Evolutionary conservation across 352 stramenopile species (phyloP).

Genomic region (Poterioochromonas sp.): DNA sequence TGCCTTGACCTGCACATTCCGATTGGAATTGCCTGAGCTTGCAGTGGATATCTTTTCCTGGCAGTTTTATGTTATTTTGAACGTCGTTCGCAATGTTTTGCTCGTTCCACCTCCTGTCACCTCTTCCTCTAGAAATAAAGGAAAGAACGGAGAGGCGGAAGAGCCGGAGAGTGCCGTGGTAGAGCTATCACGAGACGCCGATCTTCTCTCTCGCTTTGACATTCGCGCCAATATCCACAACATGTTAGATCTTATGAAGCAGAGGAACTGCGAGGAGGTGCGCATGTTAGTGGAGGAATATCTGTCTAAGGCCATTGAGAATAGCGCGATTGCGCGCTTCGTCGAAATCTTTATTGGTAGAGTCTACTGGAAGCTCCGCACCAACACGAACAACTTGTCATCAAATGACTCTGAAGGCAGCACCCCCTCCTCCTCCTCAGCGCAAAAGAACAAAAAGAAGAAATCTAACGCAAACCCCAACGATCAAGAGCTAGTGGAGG

Average conservation of each 20-base stretch:
- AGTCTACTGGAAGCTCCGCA: slow-evolving; percentile 3
- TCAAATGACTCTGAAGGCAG: neutral
- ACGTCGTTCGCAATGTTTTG: slow-evolving; percentile 26
- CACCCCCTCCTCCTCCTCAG: neutral
- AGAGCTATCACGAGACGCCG: neutral
- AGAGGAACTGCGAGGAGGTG: slow-evolving; percentile 10
- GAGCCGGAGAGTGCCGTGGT: neutral
- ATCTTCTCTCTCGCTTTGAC: neutral
- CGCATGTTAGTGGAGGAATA: slow-evolving; percentile 7
- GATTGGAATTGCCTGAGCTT: slow-evolving; percentile 25
- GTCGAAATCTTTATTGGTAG: slow-evolving; percentile 29
- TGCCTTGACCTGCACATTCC: slow-evolving; percentile 4
- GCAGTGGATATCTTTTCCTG: neutral
- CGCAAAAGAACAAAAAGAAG: slow-evolving; percentile 21
- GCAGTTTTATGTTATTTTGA: slow-evolving; percentile 32
- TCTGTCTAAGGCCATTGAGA: neutral
- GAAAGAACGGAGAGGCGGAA: slow-evolving; percentile 6
- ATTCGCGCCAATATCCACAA: neutral
- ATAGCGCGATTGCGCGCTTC: neutral
- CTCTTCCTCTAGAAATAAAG: neutral
- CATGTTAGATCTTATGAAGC: neutral
- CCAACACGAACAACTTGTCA: neutral
- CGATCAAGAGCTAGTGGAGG: slow-evolving; percentile 5
- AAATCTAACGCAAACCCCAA: slow-evolving; percentile 19
- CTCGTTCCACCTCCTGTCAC: neutral